phyloP scores from a whole-genome alignment of 2,329 filamentous ascomycete species.

The Aspergillus neotritici region DNA sequence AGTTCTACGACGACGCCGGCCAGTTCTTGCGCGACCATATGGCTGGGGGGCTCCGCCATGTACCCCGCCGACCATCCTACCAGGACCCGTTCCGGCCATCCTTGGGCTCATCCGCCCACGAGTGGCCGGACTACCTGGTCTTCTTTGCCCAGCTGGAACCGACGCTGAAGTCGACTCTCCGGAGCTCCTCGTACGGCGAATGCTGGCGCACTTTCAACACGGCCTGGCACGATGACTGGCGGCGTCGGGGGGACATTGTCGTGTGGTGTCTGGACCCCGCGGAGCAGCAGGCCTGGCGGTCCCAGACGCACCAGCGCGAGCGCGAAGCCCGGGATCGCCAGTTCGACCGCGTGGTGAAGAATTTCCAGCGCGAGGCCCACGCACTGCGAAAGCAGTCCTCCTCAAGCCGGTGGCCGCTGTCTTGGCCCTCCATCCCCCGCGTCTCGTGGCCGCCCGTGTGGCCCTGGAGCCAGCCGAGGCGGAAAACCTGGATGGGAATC shows the following conservation, averaged over 20 bases:
- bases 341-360: slow-evolving; percentile 33
- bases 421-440: no score
- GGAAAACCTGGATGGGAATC: no score
- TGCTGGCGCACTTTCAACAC: slow-evolving; percentile 58
- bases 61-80: slow-evolving; percentile 33
- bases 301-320: slow-evolving; percentile 19
- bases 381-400: slow-evolving; percentile 9
- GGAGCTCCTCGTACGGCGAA: slow-evolving; percentile 48
- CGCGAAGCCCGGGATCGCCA: slow-evolving; percentile 25
- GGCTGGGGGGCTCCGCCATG: slow-evolving; percentile 32
- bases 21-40: slow-evolving; percentile 55
- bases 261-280: slow-evolving; percentile 50
- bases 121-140: slow-evolving; percentile 46
- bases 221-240: slow-evolving; percentile 58
- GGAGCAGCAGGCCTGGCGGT: slow-evolving; percentile 34
- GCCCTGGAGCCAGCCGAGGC: no score
- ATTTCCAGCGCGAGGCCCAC: slow-evolving; percentile 22
- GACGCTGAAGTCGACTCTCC: slow-evolving; percentile 41
- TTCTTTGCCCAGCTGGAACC: slow-evolving; percentile 56
- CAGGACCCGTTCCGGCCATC: slow-evolving; percentile 1
- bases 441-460: no score
- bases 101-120: slow-evolving; percentile 19
- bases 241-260: slow-evolving; percentile 57
- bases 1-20: slow-evolving; percentile 68
- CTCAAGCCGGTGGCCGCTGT: slow-evolving; percentile 7